Evolutionary conservation across 2,329 filamentous ascomycete genomes (phyloP).

Genomic region (Diaporthe vexans): DNA sequence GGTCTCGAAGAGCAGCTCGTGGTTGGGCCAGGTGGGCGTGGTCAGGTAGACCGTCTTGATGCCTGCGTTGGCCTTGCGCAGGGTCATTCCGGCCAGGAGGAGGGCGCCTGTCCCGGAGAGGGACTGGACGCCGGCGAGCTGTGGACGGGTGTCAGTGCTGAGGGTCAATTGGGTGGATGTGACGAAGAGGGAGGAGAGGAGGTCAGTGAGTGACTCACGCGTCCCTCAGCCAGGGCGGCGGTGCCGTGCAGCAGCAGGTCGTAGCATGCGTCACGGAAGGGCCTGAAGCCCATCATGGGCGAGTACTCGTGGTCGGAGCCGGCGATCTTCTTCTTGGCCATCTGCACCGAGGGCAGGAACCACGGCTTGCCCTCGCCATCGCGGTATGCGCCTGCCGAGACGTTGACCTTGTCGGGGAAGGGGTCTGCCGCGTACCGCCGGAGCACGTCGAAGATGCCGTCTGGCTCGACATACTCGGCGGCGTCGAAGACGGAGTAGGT

Average conservation of each 20-base stretch:
- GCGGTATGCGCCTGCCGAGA: slow-evolving; percentile 56
- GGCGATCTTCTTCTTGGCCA: slow-evolving; percentile 45
- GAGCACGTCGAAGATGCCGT: slow-evolving; percentile 41
- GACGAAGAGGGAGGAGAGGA: too few species aligned
- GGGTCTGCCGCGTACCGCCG: slow-evolving; percentile 50
- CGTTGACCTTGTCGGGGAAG: slow-evolving; percentile 52
- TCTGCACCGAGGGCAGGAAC: slow-evolving; percentile 54
- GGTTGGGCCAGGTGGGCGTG: slow-evolving; percentile 59
- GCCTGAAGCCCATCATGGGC: slow-evolving; percentile 52
- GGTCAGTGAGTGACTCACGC: slow-evolving; percentile 47
- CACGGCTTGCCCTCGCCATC: slow-evolving; percentile 56
- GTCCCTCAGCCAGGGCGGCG: slow-evolving; percentile 46
- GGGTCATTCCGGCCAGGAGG: slow-evolving; percentile 51
- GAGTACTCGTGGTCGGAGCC: slow-evolving; percentile 54
- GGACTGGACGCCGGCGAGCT: slow-evolving; percentile 48
- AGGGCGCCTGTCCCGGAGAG: slow-evolving; percentile 59
- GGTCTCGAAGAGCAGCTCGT: slow-evolving; percentile 53
- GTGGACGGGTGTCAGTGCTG: too few species aligned
- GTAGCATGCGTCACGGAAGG: slow-evolving; percentile 50
- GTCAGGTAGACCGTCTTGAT: slow-evolving; percentile 54
- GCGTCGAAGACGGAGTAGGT: slow-evolving; percentile 36
- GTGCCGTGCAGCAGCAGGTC: slow-evolving; percentile 51
- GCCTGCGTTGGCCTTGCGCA: slow-evolving; percentile 47
- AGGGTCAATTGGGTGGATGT: not conserved
- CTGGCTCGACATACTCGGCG: slow-evolving; percentile 39